Conservation (phyloP, 163 green algal species). For the Botryococcus braunii region DNA sequence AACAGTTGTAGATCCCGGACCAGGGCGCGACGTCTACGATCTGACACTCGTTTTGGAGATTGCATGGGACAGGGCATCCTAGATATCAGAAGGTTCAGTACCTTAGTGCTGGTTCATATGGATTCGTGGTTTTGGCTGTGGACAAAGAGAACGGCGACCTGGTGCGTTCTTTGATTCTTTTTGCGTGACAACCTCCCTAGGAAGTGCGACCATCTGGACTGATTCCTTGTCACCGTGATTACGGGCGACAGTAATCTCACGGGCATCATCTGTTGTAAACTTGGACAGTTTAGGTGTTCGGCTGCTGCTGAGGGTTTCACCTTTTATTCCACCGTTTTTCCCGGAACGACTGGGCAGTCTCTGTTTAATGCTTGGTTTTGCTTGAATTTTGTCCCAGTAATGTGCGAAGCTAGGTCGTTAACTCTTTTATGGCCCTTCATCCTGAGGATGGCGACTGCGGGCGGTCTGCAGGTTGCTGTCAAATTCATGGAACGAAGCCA, state of each 20-base stretch:
- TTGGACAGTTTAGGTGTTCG: background rate
- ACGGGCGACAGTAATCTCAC: background rate
- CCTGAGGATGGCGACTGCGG: no score
- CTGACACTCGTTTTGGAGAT: no score
- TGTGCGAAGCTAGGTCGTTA: background rate
- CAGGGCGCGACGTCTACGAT: no score
- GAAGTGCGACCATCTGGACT: no score
- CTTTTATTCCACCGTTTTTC: background rate
- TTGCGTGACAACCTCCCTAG: background rate
- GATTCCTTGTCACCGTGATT: background rate
- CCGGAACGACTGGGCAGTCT: background rate
- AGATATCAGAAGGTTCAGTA: background rate
- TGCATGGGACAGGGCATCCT: no score
- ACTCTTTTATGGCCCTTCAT: background rate
- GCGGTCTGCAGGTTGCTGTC: constrained; percentile 37
- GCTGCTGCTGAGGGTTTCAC: background rate
- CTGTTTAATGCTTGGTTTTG: background rate
- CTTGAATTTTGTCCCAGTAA: background rate
- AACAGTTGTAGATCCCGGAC: no score
- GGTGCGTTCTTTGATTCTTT: background rate
- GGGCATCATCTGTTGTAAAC: background rate
- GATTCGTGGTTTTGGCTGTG: constrained; percentile 2
- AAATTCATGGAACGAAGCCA: constrained; percentile 35
- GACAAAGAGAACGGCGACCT: background rate
- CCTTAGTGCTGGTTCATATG: constrained; percentile 2